Evolutionary conservation across 73 alveolate genomes (phyloP).

Genomic region (Blepharisma japonicum): DNA sequence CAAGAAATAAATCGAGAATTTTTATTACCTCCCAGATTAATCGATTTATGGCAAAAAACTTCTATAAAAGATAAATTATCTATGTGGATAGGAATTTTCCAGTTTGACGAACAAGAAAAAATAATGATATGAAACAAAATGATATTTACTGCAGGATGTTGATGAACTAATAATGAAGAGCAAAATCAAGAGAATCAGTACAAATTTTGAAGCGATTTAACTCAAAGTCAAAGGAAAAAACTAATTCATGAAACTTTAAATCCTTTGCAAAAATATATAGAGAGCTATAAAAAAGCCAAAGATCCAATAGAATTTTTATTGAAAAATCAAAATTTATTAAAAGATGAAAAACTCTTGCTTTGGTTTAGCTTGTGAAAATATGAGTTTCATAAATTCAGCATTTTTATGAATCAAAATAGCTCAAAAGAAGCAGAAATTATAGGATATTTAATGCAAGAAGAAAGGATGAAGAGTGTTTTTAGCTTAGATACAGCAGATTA

Average conservation of each 20-base stretch:
- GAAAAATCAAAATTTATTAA: neutral
- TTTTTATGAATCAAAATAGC: neutral
- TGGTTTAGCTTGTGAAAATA: neutral
- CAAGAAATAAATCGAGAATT: neutral
- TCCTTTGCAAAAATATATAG: neutral
- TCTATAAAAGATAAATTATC: neutral
- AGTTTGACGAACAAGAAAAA: neutral
- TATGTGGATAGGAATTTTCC: neutral
- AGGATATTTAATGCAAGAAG: neutral
- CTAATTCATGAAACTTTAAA: neutral
- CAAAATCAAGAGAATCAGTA: neutral
- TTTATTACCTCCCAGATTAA: neutral
- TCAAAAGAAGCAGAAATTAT: neutral
- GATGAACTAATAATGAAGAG: neutral
- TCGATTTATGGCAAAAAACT: conserved; percentile 6
- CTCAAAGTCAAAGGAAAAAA: neutral
- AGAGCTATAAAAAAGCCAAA: neutral
- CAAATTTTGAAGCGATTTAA: neutral
- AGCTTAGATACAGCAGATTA: neutral
- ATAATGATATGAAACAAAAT: neutral
- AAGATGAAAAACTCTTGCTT: neutral
- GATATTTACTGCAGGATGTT: neutral
- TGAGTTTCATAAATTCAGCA: neutral
- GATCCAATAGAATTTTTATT: neutral
- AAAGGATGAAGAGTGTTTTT: neutral